A percentile compares a stretch with the other conserved stretches of the same genome.
Conservation (phyloP, 1,139 yeast species). For the Wickerhamiella pararugosa region DNA sequence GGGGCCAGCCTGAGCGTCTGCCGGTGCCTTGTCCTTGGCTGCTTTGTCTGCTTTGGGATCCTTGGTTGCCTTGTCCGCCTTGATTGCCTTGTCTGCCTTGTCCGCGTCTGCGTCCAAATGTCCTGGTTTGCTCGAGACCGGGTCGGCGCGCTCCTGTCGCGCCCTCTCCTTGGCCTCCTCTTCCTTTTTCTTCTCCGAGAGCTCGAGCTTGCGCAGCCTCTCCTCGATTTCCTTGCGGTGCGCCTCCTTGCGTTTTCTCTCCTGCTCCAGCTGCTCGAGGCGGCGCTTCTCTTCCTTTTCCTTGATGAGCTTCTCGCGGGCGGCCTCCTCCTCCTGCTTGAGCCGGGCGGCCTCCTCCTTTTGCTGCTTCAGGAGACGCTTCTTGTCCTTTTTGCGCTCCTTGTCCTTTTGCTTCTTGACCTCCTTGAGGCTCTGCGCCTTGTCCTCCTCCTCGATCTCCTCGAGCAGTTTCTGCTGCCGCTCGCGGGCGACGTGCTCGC, state of each 20-base stretch:
- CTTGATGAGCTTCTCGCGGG: constrained; percentile 30
- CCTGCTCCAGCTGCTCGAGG: constrained; percentile 33
- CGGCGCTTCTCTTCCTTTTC: constrained; percentile 31
- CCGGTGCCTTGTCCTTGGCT: constrained; percentile 15
- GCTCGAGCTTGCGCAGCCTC: constrained; percentile 26
- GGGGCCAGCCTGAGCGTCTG: constrained; percentile 2
- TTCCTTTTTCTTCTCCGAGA: constrained; percentile 26
- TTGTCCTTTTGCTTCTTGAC: constrained; percentile 55
- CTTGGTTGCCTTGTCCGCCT: too few relatives aligned
- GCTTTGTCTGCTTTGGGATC: constrained; percentile 10
- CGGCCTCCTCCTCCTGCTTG: constrained; percentile 41
- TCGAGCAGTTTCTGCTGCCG: constrained; percentile 56
- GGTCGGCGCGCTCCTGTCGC: background rate
- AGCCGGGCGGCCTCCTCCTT: constrained; percentile 58
- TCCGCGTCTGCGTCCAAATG: too few relatives aligned
- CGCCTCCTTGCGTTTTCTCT: constrained; percentile 34
- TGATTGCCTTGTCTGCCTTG: too few relatives aligned
- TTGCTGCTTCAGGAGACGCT: constrained; percentile 49
- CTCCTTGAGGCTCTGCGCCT: constrained; percentile 53
- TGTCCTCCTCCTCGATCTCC: constrained; percentile 68
- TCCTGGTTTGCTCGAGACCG: too few relatives aligned
- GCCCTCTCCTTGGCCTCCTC: constrained; percentile 9
- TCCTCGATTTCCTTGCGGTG: constrained; percentile 28
- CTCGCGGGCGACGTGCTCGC: constrained; percentile 60
- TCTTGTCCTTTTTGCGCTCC: constrained; percentile 69